Evolutionary conservation across 352 stramenopile genomes (phyloP), one percentile per base, ranked within the genome.

Genomic region (Phytophthora ramorum): DNA sequence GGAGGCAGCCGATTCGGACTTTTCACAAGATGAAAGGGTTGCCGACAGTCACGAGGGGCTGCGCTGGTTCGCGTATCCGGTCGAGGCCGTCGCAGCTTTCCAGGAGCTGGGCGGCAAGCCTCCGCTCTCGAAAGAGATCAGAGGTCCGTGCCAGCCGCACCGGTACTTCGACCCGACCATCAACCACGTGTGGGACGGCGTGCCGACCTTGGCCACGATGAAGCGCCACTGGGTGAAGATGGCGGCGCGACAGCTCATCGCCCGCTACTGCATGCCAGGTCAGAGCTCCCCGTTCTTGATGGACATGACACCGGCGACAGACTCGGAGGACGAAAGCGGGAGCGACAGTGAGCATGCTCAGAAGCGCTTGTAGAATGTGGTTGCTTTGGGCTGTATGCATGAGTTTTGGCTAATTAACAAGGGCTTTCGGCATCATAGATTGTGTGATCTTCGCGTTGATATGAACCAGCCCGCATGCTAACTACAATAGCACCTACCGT

Each of bases 51-150:
- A 75, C 44, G 71, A 78, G 26, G 43, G 19, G 14, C 61, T 78
- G 41, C 66, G 71, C n/a, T 78, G 71, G 71, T 78, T 78, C 30
- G 66, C 40, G 46, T 75, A 78, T 34, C 71, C 71, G 26, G 59
- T 26, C 12, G 71, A 78, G 13, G 71, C 62, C 2, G 55, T 78
- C 8, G 44, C 19, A 1, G 55, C 43, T 12, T 71, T 73, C 24
- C 52, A 58, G 20, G 34, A 66, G 4, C 17, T 57, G 19, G 49
- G 61, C 10, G 32, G 19, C 16, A 71, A 65, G 2, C 66, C 71
- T 10, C 48, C 60, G 10, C 66, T 78, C 4, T 61, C 66, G 13
- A 37, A 57, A 1, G 57, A 73, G 51, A 65, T 78, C 50, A 58
- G 22, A 10, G 71, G 71, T 4, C 71, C 71, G 17, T 75, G 61